Evolutionary conservation across 2,329 filamentous ascomycete genomes (phyloP).

Genomic region (Xylariomycetidae sp.): DNA sequence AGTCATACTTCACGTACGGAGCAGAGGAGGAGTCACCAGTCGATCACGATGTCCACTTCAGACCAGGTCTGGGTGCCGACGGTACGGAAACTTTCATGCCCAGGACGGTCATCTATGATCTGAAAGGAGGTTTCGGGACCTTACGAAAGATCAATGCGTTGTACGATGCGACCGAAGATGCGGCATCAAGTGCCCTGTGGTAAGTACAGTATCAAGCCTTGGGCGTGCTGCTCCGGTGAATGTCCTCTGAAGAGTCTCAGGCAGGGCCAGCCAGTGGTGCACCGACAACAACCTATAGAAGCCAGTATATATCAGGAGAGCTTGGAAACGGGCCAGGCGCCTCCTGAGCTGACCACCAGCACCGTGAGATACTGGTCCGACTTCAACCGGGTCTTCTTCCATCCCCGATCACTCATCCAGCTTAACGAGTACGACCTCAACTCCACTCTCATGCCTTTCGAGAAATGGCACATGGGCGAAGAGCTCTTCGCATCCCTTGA

Average conservation of each 20-base stretch:
- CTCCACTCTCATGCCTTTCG: conserved; percentile 74
- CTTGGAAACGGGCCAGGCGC: conserved; percentile 63
- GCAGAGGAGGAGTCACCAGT: conserved; percentile 60
- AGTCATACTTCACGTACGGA: conserved; percentile 93
- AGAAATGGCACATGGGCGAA: conserved; percentile 66
- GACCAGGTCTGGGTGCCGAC: conserved; percentile 73
- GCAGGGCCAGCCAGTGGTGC: conserved; percentile 62
- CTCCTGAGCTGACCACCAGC: conserved; percentile 58
- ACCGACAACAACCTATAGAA: conserved; percentile 61
- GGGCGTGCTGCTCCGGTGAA: conserved; percentile 3
- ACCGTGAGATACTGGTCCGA: conserved; percentile 95
- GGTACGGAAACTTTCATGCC: conserved; percentile 89
- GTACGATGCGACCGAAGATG: conserved; percentile 54
- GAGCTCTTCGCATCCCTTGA: conserved; percentile 70
- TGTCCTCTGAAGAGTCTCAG: conserved; percentile 30
- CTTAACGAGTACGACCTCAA: conserved; percentile 82
- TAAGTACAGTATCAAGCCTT: conserved; percentile 14
- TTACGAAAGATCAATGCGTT: conserved; percentile 82
- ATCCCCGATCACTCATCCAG: conserved; percentile 81
- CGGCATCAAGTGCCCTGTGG: conserved; percentile 33
- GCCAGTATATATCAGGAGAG: conserved; percentile 72
- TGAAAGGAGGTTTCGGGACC: conserved; percentile 89
- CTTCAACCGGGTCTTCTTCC: conserved; percentile 87
- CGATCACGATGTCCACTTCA: conserved; percentile 84
- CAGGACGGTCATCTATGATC: conserved; percentile 85